Percentiles rank a stretch among this genome's conserved stretches.
Conservation (phyloP, 495 filamentous ascomycete species). For the Daldinia loculata region DNA sequence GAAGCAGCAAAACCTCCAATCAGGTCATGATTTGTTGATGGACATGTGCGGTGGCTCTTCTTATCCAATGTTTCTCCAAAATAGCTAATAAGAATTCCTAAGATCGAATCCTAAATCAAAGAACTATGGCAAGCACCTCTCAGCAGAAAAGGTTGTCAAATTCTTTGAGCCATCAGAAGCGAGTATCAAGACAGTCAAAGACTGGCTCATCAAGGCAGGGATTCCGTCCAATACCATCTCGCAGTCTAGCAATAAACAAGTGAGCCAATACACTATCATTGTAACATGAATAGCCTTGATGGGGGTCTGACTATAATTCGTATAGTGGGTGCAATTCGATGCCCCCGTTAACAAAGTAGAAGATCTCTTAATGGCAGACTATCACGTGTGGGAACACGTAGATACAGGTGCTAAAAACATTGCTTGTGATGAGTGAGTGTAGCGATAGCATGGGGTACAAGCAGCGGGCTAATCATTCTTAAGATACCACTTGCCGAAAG, state of each 20-base stretch:
- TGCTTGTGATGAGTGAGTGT: constrained; percentile 45
- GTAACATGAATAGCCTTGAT: constrained; percentile 36
- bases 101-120: constrained; percentile 74
- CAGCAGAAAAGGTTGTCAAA: constrained; percentile 57
- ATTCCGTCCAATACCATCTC: constrained; percentile 59
- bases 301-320: constrained; percentile 41
- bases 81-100: constrained; percentile 88
- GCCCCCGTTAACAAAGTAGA: constrained; percentile 63
- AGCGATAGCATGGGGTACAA: not conserved
- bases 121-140: constrained; percentile 63
- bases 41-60: constrained; percentile 41
- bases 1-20: constrained; percentile 42
- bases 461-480: constrained; percentile 23
- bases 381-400: constrained; percentile 63
- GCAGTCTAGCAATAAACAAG: constrained; percentile 43
- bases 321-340: constrained; percentile 62
- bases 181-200: constrained; percentile 55
- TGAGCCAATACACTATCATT: constrained; percentile 3
- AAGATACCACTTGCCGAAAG: constrained; percentile 62
- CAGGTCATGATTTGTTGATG: constrained; percentile 45
- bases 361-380: constrained; percentile 62
- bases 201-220: constrained; percentile 61
- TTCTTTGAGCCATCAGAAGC: constrained; percentile 57
- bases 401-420: constrained; percentile 41
- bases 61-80: constrained; percentile 50